Percentiles rank a stretch among this genome's conserved stretches.
Evolutionary conservation across 352 stramenopile species (phyloP).

Genomic region (Thraustochytrium striatum): DNA sequence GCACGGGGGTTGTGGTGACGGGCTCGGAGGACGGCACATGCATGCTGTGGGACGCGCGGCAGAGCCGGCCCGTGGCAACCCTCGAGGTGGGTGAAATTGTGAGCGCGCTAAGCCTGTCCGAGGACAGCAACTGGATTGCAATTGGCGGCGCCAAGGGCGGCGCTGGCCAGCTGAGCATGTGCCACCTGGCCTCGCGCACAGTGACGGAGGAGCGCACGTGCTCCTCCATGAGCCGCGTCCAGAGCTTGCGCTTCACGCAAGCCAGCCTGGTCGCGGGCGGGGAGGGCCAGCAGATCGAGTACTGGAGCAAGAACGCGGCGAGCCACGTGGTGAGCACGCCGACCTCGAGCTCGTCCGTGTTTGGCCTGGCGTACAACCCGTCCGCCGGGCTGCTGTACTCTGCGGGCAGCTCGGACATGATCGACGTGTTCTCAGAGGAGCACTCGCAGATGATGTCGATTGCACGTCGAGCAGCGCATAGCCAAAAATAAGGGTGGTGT

Average conservation of each 20-base stretch:
- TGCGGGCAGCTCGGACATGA: constrained; percentile 20
- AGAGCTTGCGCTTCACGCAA: background rate
- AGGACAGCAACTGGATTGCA: constrained; percentile 35
- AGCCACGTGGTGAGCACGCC: background rate
- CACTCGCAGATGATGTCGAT: constrained; percentile 12
- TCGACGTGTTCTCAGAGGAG: constrained; percentile 34
- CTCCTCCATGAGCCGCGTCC: background rate
- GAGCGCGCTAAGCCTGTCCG: constrained; percentile 9
- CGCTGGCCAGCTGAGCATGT: background rate
- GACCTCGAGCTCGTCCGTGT: constrained; percentile 5
- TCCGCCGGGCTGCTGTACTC: constrained; percentile 1
- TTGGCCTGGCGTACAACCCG: background rate
- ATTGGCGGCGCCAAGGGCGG: constrained; percentile 6
- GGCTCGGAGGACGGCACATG: constrained; percentile 41
- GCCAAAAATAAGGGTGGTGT: too few relatives aligned
- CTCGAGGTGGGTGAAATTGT: constrained; percentile 4
- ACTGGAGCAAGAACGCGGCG: constrained; percentile 11
- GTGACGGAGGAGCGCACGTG: background rate
- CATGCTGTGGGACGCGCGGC: constrained; percentile 38
- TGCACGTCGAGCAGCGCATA: too few relatives aligned
- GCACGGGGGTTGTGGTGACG: constrained; percentile 14
- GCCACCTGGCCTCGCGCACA: constrained; percentile 25
- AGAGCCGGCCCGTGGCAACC: background rate
- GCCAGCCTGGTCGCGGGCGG: constrained; percentile 14
- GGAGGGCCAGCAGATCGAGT: constrained; percentile 1